A percentile compares a stretch with the other conserved stretches of the same genome.
phyloP scores from a whole-genome alignment of 768 basidiomycete genomes.

The Suillus sp. region DNA sequence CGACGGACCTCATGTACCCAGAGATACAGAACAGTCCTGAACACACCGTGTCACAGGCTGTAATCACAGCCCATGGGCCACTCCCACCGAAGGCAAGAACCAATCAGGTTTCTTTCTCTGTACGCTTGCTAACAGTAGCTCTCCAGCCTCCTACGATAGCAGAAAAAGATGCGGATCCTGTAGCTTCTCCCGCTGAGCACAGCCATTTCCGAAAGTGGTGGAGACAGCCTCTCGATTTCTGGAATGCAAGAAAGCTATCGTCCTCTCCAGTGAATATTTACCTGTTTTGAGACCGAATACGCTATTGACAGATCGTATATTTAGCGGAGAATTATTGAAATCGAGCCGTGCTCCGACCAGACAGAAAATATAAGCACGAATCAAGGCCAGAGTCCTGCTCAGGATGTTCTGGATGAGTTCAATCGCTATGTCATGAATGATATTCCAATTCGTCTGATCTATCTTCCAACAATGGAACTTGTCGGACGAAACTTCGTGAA shows the following conservation, averaged over 20 bases:
- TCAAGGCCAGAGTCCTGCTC: not conserved
- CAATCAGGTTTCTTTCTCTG: not conserved
- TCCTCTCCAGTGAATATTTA: not conserved
- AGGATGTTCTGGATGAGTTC: not conserved
- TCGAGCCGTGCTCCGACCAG: not conserved
- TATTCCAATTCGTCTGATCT: not conserved
- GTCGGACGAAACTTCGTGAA: not conserved
- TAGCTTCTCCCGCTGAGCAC: not conserved
- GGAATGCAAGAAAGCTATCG: not conserved
- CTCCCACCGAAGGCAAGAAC: not conserved
- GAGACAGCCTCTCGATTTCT: not conserved
- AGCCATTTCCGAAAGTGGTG: not conserved
- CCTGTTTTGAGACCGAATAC: not conserved
- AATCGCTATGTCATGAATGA: not conserved
- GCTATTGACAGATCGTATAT: not conserved
- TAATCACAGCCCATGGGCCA: not conserved
- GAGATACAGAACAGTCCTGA: not conserved
- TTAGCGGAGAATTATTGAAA: not conserved
- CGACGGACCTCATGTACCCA: not conserved
- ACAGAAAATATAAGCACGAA: not conserved
- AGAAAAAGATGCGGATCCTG: not conserved
- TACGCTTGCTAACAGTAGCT: not conserved
- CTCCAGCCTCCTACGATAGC: not conserved
- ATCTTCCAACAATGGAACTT: not conserved
- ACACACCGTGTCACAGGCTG: not conserved